Base-by-base conservation (phyloP, 345 rosid species). In the Erodium maritimum region DNA sequence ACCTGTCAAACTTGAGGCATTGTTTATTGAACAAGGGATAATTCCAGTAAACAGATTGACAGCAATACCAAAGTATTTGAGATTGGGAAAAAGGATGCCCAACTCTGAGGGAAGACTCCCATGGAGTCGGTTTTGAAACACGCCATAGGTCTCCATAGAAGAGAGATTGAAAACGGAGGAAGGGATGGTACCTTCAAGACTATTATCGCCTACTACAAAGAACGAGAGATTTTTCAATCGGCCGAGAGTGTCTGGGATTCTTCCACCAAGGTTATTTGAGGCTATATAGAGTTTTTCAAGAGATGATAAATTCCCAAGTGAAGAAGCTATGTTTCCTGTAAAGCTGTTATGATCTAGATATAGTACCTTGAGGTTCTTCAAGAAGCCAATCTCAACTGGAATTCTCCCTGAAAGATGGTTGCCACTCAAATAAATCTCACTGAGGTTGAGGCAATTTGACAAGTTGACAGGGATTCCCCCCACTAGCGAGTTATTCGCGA, bases 241-340 rank as follows among this genome's bases (percentile, higher is more conserved):
- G 34, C 67, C 61, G 19, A 63, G 14, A 10, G 60, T 19, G 0
- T 10, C 55, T 0, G 72, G 75, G 14, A 76, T 52, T 14, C 20
- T 58, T 5, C 75, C 67, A 1, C 24, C 33, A 1, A 74, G 4
- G 19, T 17, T 11, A 60, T 74, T 74, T 0, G 0, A 0, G 1
- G 0, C 0, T 13, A 60, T 21, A 5, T 0, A 1, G 0, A 66
- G 5, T 0, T 0, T 0, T 10, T 65, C 23, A 5, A 69, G 56
- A 8, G 61, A 69, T 3, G 82, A 58, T 0, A 71, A 23, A 34
- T 69, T 75, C 1, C 82, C 73, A 19, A 70, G 10, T 17, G 57
- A 59, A 19, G 61, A 22, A 22, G 73, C 70, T 19, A 77, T 25
- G 1, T 54, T 55, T 54, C 77, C 80, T 1, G 22, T 61, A 10